Evolutionary conservation across 768 basidiomycete species (phyloP), one percentile per base, ranked within the genome.

Genomic region (Dendrothele bispora): DNA sequence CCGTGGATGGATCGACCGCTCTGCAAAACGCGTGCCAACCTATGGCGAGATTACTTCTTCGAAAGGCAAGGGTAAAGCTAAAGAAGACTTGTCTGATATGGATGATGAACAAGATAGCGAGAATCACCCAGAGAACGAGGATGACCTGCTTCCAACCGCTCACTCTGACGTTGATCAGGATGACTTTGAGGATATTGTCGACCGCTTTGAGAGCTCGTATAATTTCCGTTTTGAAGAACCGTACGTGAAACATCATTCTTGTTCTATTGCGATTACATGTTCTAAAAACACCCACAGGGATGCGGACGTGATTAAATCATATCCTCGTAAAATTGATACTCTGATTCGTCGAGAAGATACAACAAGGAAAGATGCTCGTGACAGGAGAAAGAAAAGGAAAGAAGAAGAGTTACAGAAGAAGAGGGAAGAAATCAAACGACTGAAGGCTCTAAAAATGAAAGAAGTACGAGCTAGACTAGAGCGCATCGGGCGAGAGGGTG

Each of bases 141-240:
- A 51, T 5, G 59, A 56, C 15, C 46, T 46, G 24, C 54, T 30
- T 26, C 43, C 56, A 37, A 52, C 28, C 1, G 52, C 53, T 25
- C 62, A 61, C 38, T 58, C 53, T 12, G 61, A 61, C 0, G 57
- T 59, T 18, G 64, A 64, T 1, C 66, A 65, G 11, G 68, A 71
- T 30, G 61, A 61, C 1, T 65, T 97, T 56, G 93, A 97, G 45
- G 91, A 95, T 36, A 83, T 90, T 52, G 88, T 84, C 5, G 95
- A 97, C 24, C 81, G 82, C 36, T 99, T 98, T 55, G 97, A 99
- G 69, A 83, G 82, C n/a, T 89, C 88, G 14, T 99, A 98, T 70
- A 98, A 98, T 66, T 97, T 97, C 71, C 84, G 97, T 44, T 99
- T 92, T 63, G 95, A 99, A 65, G 95, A 99, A 66, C 88, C 91